A percentile compares a stretch with the other conserved stretches of the same genome.
These are phyloP conservation scores for Nicotiana sylvestris DNA, from an alignment of 257 asterid genomes.

Conservation along the genomic window DNA sequence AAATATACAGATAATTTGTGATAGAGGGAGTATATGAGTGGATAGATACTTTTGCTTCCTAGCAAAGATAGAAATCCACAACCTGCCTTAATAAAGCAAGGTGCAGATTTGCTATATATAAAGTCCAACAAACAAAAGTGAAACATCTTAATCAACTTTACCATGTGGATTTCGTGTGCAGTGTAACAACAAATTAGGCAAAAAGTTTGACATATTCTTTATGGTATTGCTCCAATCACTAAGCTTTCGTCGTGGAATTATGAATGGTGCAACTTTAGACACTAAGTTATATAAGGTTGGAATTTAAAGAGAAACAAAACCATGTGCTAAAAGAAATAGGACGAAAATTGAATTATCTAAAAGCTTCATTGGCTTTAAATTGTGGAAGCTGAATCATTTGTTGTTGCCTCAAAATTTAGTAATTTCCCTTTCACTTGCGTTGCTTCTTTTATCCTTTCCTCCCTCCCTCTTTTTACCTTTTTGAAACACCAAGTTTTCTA, in stretches of 20 bases:
- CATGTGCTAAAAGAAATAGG: neutral
- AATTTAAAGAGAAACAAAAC: neutral
- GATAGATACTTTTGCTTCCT: slow-evolving; percentile 3
- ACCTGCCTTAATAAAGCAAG: slow-evolving; percentile 9
- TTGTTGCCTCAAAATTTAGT: neutral
- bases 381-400: slow-evolving; percentile 16
- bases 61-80: slow-evolving; percentile 16
- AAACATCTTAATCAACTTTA: slow-evolving; percentile 16
- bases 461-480: neutral
- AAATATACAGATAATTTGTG: no score
- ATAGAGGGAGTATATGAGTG: no score
- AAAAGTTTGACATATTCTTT: neutral
- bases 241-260: neutral
- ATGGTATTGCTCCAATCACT: neutral
- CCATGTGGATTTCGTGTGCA: neutral
- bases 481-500: neutral
- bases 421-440: neutral
- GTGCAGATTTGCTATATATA: neutral
- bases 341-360: neutral
- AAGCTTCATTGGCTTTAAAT: neutral
- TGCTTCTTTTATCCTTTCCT: neutral
- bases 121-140: neutral
- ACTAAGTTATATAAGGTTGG: neutral
- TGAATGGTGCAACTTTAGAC: neutral
- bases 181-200: neutral